Evolutionary conservation across 257 asterid species (phyloP).

Genomic region (Plantago major): DNA sequence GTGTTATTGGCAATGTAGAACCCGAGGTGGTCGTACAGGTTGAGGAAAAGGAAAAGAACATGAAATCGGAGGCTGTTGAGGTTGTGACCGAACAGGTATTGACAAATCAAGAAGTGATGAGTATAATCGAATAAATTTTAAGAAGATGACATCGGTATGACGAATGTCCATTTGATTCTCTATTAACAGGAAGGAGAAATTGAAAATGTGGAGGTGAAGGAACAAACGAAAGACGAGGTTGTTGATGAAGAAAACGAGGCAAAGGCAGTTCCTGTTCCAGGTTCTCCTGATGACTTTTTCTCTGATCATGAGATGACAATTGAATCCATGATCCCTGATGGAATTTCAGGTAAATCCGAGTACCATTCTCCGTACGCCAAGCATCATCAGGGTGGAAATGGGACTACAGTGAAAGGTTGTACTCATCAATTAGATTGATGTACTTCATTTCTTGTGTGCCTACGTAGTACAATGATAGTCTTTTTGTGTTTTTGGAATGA

Average conservation of each 20-base stretch:
- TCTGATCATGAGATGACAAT: slow-evolving; percentile 3
- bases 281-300: background rate
- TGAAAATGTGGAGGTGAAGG: slow-evolving; percentile 8
- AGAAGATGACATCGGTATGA: no score
- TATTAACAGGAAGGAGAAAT: background rate
- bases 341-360: slow-evolving; percentile 7
- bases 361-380: slow-evolving; percentile 17
- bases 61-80: background rate
- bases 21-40: no score
- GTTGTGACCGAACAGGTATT: background rate
- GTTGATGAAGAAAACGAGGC: background rate
- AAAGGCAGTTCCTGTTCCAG: slow-evolving; percentile 4
- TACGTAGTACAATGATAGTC: background rate
- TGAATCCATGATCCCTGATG: slow-evolving; percentile 16
- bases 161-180: no score
- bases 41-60: no score
- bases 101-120: no score
- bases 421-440: no score
- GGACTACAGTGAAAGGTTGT: slow-evolving; percentile 19
- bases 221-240: slow-evolving; percentile 11
- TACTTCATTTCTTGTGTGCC: no score
- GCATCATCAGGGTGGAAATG: slow-evolving; percentile 10
- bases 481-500: background rate
- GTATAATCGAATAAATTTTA: no score
- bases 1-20: no score